Percentiles rank a stretch among this genome's conserved stretches.
These are phyloP conservation scores for Pyrus pyrifolia DNA, from an alignment of 306 rosid genomes.

Conservation along the genomic window DNA sequence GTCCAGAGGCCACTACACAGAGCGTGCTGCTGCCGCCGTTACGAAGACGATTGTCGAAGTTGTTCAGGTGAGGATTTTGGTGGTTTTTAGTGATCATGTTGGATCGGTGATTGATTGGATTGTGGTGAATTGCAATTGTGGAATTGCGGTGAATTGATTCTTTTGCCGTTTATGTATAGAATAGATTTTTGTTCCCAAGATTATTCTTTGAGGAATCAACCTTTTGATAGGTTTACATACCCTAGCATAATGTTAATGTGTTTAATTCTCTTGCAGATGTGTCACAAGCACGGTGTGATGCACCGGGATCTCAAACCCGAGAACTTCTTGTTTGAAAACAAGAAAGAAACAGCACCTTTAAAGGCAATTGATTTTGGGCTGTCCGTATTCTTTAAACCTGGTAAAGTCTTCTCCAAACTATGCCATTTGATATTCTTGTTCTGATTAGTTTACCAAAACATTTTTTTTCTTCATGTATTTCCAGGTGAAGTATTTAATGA, in stretches of 20 bases:
- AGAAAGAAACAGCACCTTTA: constrained; percentile 73
- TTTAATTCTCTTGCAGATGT: constrained; percentile 45
- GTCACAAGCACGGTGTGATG: constrained; percentile 95
- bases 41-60: constrained; percentile 89
- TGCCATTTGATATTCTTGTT: neutral
- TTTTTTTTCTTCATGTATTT: constrained; percentile 4
- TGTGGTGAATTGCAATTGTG: neutral
- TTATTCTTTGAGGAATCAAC: neutral
- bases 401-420: constrained; percentile 32
- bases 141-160: constrained; percentile 5
- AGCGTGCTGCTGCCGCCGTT: constrained; percentile 87
- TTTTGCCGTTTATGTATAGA: neutral
- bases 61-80: constrained; percentile 60
- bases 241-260: neutral
- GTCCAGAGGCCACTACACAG: constrained; percentile 86
- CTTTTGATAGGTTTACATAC: neutral
- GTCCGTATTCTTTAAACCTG: constrained; percentile 87
- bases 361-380: constrained; percentile 95
- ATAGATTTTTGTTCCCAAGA: neutral
- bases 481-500: constrained; percentile 77
- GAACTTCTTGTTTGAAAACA: constrained; percentile 85
- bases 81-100: neutral
- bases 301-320: constrained; percentile 97
- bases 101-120: constrained; percentile 3
- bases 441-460: neutral